These are phyloP conservation scores for Bipolaris victoriae DNA, from an alignment of 2,329 filamentous ascomycete species.

Conservation along the genomic window DNA sequence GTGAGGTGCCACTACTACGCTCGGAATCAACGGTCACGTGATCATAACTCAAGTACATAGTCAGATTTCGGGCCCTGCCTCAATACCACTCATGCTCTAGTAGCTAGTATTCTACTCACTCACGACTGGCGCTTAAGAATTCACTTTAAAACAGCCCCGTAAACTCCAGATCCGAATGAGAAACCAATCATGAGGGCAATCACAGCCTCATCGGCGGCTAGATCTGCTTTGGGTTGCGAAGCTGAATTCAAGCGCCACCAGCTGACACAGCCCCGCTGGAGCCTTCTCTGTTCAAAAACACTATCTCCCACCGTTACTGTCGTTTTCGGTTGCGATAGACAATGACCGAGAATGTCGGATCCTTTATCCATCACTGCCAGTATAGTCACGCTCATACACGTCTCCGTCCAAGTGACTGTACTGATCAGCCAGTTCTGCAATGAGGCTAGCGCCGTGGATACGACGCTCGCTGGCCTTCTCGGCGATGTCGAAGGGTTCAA, in stretches of 20 bases:
- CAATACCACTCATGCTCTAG: no score
- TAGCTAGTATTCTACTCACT: no score
- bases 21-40: no score
- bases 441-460: slow-evolving; percentile 27
- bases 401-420: slow-evolving; percentile 23
- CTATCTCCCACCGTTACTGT: background rate
- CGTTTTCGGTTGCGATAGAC: slow-evolving; percentile 1
- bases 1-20: no score
- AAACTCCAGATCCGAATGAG: background rate
- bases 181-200: background rate
- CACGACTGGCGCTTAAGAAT: no score
- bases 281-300: background rate
- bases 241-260: slow-evolving; percentile 2
- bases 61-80: no score
- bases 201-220: background rate
- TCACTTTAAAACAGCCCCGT: no score
- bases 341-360: slow-evolving; percentile 19
- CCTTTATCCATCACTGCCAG: slow-evolving; percentile 28
- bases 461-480: slow-evolving; percentile 27
- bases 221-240: slow-evolving; percentile 5
- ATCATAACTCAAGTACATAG: no score
- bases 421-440: slow-evolving; percentile 29
- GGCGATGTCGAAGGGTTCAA: slow-evolving; percentile 29
- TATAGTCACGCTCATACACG: slow-evolving; percentile 25
- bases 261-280: slow-evolving; percentile 9